A percentile compares a stretch with the other conserved stretches of the same genome.
phyloP scores from a whole-genome alignment of 768 basidiomycete genomes.

The Amylocystis lapponica region DNA sequence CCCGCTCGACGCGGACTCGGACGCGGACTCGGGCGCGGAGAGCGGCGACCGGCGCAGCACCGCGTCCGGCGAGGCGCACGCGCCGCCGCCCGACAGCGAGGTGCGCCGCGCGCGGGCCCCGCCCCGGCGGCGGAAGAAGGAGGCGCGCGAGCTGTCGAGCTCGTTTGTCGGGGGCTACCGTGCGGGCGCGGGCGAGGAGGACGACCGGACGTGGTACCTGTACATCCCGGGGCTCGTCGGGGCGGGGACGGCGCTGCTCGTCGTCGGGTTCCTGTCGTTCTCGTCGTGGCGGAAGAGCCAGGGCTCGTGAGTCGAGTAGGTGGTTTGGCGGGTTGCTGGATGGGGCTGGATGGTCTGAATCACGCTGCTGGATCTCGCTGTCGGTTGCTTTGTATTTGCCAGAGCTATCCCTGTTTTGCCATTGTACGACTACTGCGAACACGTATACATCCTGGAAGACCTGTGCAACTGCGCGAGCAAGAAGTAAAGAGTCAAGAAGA shows the following conservation, averaged over 20 bases:
- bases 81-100: background rate
- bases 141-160: conserved; percentile 29
- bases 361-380: background rate
- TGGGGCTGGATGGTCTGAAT: background rate
- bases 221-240: conserved; percentile 76
- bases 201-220: conserved; percentile 74
- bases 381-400: background rate
- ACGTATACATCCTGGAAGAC: background rate
- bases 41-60: conserved; percentile 8
- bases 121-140: conserved; percentile 11
- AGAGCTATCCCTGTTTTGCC: background rate
- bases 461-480: background rate
- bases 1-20: conserved; percentile 36
- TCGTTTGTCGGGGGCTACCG: conserved; percentile 48
- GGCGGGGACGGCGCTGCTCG: conserved; percentile 77
- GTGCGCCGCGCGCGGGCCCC: conserved; percentile 1
- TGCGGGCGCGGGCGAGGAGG: conserved; percentile 40
- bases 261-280: conserved; percentile 74
- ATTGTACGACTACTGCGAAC: conserved; percentile 1
- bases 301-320: conserved; percentile 6
- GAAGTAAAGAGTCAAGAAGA: background rate
- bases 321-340: background rate
- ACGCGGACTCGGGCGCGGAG: conserved; percentile 14
- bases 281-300: conserved; percentile 40
- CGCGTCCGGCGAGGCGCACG: background rate